Base-by-base conservation (phyloP, 2,329 filamentous ascomycete species). In the Penicillium vulpinum region DNA sequence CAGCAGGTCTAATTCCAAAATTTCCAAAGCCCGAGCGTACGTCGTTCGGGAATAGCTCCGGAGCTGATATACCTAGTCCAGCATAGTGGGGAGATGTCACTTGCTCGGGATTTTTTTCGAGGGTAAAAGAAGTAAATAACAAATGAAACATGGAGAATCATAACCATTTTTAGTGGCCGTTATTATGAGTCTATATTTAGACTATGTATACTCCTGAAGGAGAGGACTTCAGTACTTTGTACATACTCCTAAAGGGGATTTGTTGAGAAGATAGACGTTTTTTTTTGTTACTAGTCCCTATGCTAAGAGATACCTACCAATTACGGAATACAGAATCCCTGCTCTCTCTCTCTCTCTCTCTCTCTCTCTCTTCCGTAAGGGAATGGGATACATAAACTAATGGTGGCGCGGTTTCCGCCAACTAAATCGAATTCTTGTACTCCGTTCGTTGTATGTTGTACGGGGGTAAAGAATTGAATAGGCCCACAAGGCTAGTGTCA, bases 1-100 rank as follows among this genome's bases (percentile, higher is more conserved):
- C 54, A 46, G 40, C 47, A 35, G 41, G 31, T 46, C 26, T 24
- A 21, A 7, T 22, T 40, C 11, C 48, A 24, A 28, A 5, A 1
- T 22, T 51, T 35, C 22, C 5, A n/a, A 16, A 6, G 16, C 29
- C 47, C 26, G 35, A 35, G 54, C 48, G 26, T 21, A 5, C 21
- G 26, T 56, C 28, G 16, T 45, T 22, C 21, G 28, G 54, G 24
- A 52, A 40, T 39, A 51, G 47, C 35, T 28, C 35, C 54, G 48
- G 53, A 18, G 54, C 21, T 46, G 21, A 15, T 35, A 21, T 46
- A 28, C 53, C 41, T 22, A 31, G 26, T 56, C 15, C 9, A 45
- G 52, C 21, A 43, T 28, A 33, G 39, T 33, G 11, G 4, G 24
- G 9, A 21, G 26, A n/a, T 13, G 7, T 8, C 4, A 33, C n/a